Conservation (phyloP, 73 alveolate species). For the Chromera velia region DNA sequence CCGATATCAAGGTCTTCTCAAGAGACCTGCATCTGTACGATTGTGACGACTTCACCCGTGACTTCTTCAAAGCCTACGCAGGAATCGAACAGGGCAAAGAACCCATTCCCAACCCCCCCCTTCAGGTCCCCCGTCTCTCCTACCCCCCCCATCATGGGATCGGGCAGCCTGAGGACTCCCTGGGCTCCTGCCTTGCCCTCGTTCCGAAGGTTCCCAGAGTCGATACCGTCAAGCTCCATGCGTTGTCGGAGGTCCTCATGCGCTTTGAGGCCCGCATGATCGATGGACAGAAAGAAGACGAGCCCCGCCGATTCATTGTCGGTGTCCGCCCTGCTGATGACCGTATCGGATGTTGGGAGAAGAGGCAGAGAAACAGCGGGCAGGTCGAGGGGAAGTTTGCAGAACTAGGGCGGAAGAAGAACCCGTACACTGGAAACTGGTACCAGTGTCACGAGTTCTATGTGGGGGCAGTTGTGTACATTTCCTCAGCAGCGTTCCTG, state of each 20-base stretch:
- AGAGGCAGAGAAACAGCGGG: conserved; percentile 24
- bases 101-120: background rate
- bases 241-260: too few species aligned
- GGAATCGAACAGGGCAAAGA: conserved; percentile 33
- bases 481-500: conserved; percentile 70
- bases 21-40: conserved; percentile 75
- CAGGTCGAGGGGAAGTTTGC: conserved; percentile 31
- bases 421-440: conserved; percentile 34
- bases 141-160: background rate
- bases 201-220: background rate
- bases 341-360: conserved; percentile 29
- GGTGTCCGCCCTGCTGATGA: conserved; percentile 24
- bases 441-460: conserved; percentile 72
- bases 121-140: background rate
- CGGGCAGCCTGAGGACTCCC: conserved; percentile 11
- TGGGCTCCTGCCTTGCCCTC: conserved; percentile 18
- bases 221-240: background rate
- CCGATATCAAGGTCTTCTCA: conserved; percentile 71
- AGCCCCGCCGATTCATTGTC: conserved; percentile 16
- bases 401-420: conserved; percentile 25
- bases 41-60: conserved; percentile 86
- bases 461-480: conserved; percentile 67
- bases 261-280: background rate
- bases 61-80: conserved; percentile 73
- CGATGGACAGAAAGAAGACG: conserved; percentile 8